phyloP scores from a whole-genome alignment of 2,329 filamentous ascomycete genomes.

The Pyricularia grisea region DNA sequence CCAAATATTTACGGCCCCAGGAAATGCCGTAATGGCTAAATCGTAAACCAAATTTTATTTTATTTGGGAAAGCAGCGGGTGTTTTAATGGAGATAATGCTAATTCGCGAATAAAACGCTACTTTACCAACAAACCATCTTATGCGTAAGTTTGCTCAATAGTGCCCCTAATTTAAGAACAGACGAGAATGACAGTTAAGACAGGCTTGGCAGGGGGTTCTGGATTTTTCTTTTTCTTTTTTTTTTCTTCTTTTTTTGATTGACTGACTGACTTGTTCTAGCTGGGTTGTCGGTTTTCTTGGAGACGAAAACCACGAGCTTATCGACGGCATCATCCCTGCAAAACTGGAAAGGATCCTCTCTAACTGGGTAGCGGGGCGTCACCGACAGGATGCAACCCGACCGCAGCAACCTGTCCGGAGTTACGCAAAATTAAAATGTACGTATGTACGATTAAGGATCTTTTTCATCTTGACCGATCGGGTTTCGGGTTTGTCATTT shows the following conservation, averaged over 20 bases:
- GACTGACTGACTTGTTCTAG: neutral
- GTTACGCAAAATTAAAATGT: neutral
- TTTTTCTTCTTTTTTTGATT: too few relatives aligned
- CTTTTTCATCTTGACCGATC: too few relatives aligned
- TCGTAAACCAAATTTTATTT: neutral
- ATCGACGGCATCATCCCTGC: neutral
- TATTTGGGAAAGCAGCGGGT: neutral
- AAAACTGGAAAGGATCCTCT: neutral
- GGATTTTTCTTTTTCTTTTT: neutral
- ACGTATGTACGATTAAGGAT: neutral
- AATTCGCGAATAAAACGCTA: neutral
- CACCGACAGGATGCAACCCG: neutral
- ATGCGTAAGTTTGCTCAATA: neutral
- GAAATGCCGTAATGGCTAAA: neutral
- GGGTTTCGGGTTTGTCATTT: neutral
- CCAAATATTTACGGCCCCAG: slow-evolving; percentile 2
- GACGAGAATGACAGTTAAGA: neutral
- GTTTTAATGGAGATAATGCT: neutral
- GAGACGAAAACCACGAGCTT: neutral
- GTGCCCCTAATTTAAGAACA: neutral
- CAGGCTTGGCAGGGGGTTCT: neutral
- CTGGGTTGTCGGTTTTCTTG: neutral
- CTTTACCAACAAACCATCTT: neutral
- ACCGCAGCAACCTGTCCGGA: neutral
- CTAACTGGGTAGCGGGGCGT: neutral